phyloP scores from a whole-genome alignment of 768 basidiomycete genomes.

The Phallus indusiatus region DNA sequence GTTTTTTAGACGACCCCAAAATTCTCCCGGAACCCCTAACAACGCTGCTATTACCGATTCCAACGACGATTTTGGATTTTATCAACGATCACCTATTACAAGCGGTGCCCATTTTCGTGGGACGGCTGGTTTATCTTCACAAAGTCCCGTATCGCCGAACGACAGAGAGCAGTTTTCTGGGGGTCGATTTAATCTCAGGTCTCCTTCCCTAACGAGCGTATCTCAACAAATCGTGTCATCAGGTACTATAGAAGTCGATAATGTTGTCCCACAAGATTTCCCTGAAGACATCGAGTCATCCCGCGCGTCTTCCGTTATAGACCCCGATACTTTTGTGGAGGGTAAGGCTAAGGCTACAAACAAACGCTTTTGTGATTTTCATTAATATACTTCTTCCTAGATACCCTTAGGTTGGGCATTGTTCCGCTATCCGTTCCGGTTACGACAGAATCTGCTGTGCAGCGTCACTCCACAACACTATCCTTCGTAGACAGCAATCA shows the following conservation, averaged over 20 bases:
- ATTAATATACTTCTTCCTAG: background rate
- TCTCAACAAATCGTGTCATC: slow-evolving; percentile 16
- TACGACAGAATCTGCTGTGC: background rate
- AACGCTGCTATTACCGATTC: slow-evolving; percentile 1
- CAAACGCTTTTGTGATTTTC: background rate
- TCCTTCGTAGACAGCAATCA: slow-evolving; percentile 1
- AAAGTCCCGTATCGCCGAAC: background rate
- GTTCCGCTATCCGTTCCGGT: background rate
- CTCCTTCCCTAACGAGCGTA: slow-evolving; percentile 6
- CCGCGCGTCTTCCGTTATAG: slow-evolving; percentile 24
- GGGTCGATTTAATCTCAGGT: background rate
- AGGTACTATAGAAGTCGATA: slow-evolving; percentile 11
- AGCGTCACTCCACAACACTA: slow-evolving; percentile 1
- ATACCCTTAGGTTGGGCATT: slow-evolving; percentile 1
- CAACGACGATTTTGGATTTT: background rate
- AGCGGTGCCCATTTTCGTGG: slow-evolving; percentile 13
- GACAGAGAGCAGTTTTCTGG: background rate
- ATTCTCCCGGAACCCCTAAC: background rate
- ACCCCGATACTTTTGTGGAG: slow-evolving; percentile 10
- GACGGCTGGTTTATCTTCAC: slow-evolving; percentile 20
- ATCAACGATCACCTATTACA: slow-evolving; percentile 13
- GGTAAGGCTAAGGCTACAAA: background rate
- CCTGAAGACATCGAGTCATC: slow-evolving; percentile 30
- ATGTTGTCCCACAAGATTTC: slow-evolving; percentile 9
- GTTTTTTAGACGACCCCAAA: slow-evolving; percentile 46